A percentile compares a stretch with the other conserved stretches of the same genome.
phyloP scores from a whole-genome alignment of 257 asterid genomes.

The Lycium ferocissimum region DNA sequence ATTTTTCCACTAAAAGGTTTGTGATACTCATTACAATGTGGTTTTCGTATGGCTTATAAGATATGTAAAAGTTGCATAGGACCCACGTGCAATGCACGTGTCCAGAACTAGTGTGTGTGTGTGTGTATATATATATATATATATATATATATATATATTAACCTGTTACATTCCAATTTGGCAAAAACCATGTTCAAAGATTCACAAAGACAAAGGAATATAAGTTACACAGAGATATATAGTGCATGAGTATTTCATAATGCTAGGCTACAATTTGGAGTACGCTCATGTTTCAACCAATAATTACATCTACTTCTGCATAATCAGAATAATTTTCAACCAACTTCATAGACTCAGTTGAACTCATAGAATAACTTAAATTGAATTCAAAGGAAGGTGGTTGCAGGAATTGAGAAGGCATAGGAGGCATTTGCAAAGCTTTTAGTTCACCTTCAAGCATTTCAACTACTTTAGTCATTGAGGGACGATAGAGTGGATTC shows the following conservation, averaged over 20 bases:
- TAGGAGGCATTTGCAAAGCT: slow-evolving; percentile 24
- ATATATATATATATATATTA: too few relatives aligned
- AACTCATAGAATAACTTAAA: background rate
- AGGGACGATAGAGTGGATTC: too few relatives aligned
- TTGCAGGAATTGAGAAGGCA: slow-evolving; percentile 7
- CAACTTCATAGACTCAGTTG: background rate
- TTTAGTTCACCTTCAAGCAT: slow-evolving; percentile 35
- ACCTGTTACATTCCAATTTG: background rate
- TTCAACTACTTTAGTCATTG: background rate
- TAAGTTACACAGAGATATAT: background rate
- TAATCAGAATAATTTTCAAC: background rate
- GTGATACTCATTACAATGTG: too few relatives aligned
- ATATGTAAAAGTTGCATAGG: too few relatives aligned
- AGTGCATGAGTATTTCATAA: background rate
- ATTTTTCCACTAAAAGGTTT: too few relatives aligned
- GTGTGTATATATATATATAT: too few relatives aligned
- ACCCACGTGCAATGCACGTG: too few relatives aligned
- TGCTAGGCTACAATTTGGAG: background rate
- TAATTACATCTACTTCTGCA: background rate
- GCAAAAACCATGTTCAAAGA: background rate
- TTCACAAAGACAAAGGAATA: background rate
- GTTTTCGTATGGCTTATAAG: too few relatives aligned
- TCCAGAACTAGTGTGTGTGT: background rate
- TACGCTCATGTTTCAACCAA: background rate
- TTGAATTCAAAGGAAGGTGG: background rate